Evolutionary conservation across 768 basidiomycete genomes (phyloP), one percentile per base, ranked within the genome.

Genomic region (Pulveroboletus sp.): DNA sequence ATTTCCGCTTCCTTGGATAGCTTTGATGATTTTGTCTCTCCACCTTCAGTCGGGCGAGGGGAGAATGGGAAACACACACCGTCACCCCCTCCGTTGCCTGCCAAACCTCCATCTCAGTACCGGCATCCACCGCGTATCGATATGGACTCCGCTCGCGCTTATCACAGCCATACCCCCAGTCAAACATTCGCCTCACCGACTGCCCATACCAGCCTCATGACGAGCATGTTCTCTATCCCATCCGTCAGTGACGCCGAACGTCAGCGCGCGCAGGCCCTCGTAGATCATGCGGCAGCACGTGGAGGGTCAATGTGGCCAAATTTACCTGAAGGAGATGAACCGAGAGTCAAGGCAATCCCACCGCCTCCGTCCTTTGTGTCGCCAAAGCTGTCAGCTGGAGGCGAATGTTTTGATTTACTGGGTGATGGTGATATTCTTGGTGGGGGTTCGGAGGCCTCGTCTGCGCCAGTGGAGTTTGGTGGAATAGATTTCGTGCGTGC

Each of bases 251-350:
- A 70, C 29, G 71, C 73, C 12, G 75, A 77, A 47, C 82, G 82
- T 53, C 71, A 75, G 48, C 78, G 84, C 33, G 81, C 84, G 2
- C 64, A 77, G 51, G 81, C 72, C 51, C 69, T 87, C 21, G 62
- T 88, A 56, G 75, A 81, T 52, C 68, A 64, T 14, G 85, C 80
- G 8, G 82, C 81, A 8, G 66, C 80, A 4, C 71, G 72, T 13
- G 64, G 69, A 3, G 70, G 75, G 2, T 48, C 58, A 5, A 14
- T 53, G 39, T 77, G 75, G 75, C 75, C 76, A 19, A 62, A 63
- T 43, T 52, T 58, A 13, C 55, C 61, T 1, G 42, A 14, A 14
- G 11, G 19, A 9, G 29, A 45, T 29, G 53, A 56, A 19, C 61
- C 69, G 40, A 69, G 61, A 49, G 59, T 51, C 14, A 55, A 42